phyloP scores from a whole-genome alignment of 2,329 filamentous ascomycete genomes.

The Stachybotrys chlorohalonatus region DNA sequence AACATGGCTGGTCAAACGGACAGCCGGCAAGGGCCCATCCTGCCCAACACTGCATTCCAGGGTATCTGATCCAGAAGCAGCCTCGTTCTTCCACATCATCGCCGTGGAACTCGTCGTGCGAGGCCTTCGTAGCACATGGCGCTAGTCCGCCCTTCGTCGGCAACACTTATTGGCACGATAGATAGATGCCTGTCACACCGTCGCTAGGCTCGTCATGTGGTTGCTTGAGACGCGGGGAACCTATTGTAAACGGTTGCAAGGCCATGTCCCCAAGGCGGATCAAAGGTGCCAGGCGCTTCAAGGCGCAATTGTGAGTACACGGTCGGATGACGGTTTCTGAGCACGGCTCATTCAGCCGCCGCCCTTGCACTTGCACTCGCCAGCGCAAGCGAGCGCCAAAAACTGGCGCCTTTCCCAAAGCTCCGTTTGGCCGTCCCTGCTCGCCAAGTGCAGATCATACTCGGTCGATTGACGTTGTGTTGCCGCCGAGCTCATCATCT shows the following conservation, averaged over 20 bases:
- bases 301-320: not conserved
- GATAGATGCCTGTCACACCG: not conserved
- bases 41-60: not conserved
- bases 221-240: not conserved
- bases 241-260: not conserved
- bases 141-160: too few relatives aligned
- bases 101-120: not conserved
- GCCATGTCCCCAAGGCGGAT: not conserved
- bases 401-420: not conserved
- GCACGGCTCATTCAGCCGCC: not conserved
- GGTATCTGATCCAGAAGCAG: too few relatives aligned
- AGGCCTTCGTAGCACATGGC: too few relatives aligned
- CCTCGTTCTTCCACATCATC: not conserved
- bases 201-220: not conserved
- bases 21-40: not conserved
- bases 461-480: not conserved
- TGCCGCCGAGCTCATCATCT: not conserved
- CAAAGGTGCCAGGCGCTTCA: not conserved
- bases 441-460: not conserved
- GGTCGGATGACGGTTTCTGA: not conserved
- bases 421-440: not conserved
- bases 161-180: too few relatives aligned
- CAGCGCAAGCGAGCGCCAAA: not conserved
- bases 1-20: conserved; percentile 2
- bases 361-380: not conserved